Conservation (phyloP, 2,329 filamentous ascomycete species). For the Exophiala dermatitidis region DNA sequence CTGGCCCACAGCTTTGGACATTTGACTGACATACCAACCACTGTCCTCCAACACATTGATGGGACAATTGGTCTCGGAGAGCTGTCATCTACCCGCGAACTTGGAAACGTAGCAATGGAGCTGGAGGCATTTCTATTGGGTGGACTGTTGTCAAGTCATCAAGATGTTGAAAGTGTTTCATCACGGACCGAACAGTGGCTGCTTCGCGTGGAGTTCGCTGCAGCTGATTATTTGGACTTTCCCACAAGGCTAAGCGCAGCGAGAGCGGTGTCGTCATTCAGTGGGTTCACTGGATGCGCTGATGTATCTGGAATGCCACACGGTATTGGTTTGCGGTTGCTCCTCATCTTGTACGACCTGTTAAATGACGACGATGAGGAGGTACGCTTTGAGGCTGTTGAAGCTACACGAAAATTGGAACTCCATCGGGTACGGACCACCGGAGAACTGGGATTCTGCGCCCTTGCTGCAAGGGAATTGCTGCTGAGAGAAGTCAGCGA, state of each 20-base stretch:
- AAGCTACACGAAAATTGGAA: slow-evolving; percentile 8
- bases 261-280: slow-evolving; percentile 14
- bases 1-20: slow-evolving; percentile 6
- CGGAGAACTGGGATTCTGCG: slow-evolving; percentile 36
- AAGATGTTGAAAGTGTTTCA: not conserved
- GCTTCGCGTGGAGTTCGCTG: slow-evolving; percentile 7
- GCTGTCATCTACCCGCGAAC: slow-evolving; percentile 5
- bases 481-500: slow-evolving; percentile 33
- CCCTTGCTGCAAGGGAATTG: slow-evolving; percentile 43
- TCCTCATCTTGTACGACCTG: slow-evolving; percentile 59
- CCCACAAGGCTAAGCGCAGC: slow-evolving; percentile 21
- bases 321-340: slow-evolving; percentile 23
- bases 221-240: slow-evolving; percentile 21
- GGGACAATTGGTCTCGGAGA: slow-evolving; percentile 2
- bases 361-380: slow-evolving; percentile 91
- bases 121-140: slow-evolving; percentile 11
- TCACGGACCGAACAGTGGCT: slow-evolving; percentile 8
- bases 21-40: not conserved
- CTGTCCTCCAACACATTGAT: not conserved
- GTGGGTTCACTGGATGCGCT: not conserved
- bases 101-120: slow-evolving; percentile 10
- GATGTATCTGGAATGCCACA: slow-evolving; percentile 37
- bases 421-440: not conserved
- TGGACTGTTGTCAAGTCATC: not conserved
- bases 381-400: slow-evolving; percentile 58